Percentiles rank a stretch among this genome's conserved stretches.
Evolutionary conservation across 495 filamentous ascomycete genomes (phyloP).

Genomic region (Tuber brumale): DNA sequence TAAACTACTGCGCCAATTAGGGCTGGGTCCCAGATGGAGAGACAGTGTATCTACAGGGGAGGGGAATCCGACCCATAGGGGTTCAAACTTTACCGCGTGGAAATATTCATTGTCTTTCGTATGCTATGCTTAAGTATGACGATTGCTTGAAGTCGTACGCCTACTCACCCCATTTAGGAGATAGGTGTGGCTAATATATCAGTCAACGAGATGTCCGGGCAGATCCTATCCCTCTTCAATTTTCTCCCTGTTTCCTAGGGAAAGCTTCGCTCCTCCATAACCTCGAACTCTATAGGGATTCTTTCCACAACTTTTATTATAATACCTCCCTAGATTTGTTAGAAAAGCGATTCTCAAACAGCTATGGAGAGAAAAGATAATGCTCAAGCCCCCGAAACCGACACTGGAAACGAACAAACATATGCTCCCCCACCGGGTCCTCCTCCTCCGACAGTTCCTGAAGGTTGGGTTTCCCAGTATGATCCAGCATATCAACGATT

Average conservation of each 20-base stretch:
- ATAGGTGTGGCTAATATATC: background rate
- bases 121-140: background rate
- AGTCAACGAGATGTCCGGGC: background rate
- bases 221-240: background rate
- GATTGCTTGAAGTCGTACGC: background rate
- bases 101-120: background rate
- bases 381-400: background rate
- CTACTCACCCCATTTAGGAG: background rate
- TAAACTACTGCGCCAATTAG: background rate
- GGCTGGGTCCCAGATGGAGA: background rate
- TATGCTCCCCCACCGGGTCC: conserved; percentile 68
- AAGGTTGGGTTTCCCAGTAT: conserved; percentile 59
- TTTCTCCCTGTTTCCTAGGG: background rate
- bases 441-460: conserved; percentile 78
- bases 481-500: conserved; percentile 32
- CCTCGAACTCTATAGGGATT: background rate
- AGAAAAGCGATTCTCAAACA: background rate
- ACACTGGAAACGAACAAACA: conserved; percentile 49
- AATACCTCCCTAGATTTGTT: background rate
- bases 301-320: background rate
- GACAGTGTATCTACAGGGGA: background rate
- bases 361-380: background rate
- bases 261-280: background rate
- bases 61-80: background rate
- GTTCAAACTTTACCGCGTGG: background rate